Percentiles rank a stretch among this genome's conserved stretches.
phyloP scores from a whole-genome alignment of 2,329 filamentous ascomycete genomes.

The Aspergillaceae sp. region DNA sequence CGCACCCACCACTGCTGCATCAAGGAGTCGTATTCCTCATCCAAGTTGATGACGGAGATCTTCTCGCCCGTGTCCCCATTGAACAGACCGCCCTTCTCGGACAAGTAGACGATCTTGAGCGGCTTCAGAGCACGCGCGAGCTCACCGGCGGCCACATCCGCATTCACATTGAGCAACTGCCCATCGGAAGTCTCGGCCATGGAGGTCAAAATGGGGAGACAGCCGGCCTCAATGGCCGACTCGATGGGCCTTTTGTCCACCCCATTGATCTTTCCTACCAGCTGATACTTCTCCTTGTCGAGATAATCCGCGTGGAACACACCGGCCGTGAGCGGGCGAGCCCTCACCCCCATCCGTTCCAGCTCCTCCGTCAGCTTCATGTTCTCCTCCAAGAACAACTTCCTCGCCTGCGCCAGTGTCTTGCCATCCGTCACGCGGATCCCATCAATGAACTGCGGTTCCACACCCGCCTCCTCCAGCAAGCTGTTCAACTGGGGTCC shows the following conservation, averaged over 20 bases:
- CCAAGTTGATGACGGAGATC: slow-evolving; percentile 94
- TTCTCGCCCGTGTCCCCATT: slow-evolving; percentile 89
- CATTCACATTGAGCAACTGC: slow-evolving; percentile 93
- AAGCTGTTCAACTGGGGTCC: slow-evolving; percentile 92
- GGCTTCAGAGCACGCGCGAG: slow-evolving; percentile 82
- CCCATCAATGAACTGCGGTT: slow-evolving; percentile 92
- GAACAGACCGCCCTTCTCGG: slow-evolving; percentile 93
- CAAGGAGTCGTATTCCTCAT: slow-evolving; percentile 87
- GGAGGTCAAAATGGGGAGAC: slow-evolving; percentile 86
- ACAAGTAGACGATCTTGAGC: slow-evolving; percentile 96
- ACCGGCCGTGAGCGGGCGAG: slow-evolving; percentile 78
- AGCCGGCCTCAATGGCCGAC: slow-evolving; percentile 80
- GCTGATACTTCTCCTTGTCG: slow-evolving; percentile 91
- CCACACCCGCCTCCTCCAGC: slow-evolving; percentile 80
- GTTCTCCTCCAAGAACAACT: slow-evolving; percentile 93
- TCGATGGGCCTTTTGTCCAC: slow-evolving; percentile 89
- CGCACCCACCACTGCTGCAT: slow-evolving; percentile 94
- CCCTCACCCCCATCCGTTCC: slow-evolving; percentile 80
- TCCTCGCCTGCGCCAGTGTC: slow-evolving; percentile 81
- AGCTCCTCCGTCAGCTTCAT: slow-evolving; percentile 82
- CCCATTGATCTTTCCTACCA: slow-evolving; percentile 89
- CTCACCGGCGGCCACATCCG: slow-evolving; percentile 91
- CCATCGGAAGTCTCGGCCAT: slow-evolving; percentile 92
- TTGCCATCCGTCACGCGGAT: slow-evolving; percentile 94
- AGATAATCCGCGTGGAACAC: slow-evolving; percentile 92